phyloP scores from a whole-genome alignment of 768 basidiomycete species.

The Rhizopogon vesiculosus region DNA sequence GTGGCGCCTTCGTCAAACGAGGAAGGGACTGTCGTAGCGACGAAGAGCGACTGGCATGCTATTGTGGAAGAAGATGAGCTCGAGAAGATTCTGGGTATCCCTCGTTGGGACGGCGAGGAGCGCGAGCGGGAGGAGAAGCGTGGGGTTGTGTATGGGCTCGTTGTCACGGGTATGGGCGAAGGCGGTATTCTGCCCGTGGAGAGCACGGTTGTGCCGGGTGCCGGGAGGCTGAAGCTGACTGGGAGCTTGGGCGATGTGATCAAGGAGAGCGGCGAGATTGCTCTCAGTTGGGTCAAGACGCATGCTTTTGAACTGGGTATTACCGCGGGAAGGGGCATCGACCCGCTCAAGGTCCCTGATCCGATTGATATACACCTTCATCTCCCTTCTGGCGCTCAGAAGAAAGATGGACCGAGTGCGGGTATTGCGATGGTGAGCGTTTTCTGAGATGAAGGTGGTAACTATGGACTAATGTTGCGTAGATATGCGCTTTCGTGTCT shows the following conservation, averaged over 20 bases:
- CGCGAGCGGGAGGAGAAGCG: conserved; percentile 66
- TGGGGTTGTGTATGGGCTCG: conserved; percentile 81
- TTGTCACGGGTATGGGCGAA: conserved; percentile 86
- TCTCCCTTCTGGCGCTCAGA: conserved; percentile 84
- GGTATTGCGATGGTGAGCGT: conserved; percentile 77
- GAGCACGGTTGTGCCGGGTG: conserved; percentile 72
- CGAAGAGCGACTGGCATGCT: conserved; percentile 42
- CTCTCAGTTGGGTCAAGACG: conserved; percentile 89
- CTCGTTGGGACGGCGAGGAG: conserved; percentile 78
- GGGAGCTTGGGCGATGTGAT: conserved; percentile 89
- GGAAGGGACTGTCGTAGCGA: not conserved
- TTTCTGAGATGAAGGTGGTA: not conserved
- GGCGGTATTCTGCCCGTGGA: conserved; percentile 85
- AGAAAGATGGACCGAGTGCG: conserved; percentile 91
- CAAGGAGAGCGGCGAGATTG: conserved; percentile 87
- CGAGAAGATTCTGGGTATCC: conserved; percentile 80
- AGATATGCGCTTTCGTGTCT: conserved; percentile 86
- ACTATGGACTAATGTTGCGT: not conserved
- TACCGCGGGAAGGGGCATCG: conserved; percentile 62
- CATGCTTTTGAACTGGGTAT: conserved; percentile 78
- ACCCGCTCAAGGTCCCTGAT: conserved; percentile 71
- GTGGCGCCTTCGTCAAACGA: conserved; percentile 8
- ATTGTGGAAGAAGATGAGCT: conserved; percentile 66
- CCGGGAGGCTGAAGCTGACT: conserved; percentile 70
- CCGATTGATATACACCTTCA: conserved; percentile 84